These are phyloP conservation scores for Linnemannia zychae DNA, from an alignment of 192 early-diverging fungal species.

Conservation along the genomic window DNA sequence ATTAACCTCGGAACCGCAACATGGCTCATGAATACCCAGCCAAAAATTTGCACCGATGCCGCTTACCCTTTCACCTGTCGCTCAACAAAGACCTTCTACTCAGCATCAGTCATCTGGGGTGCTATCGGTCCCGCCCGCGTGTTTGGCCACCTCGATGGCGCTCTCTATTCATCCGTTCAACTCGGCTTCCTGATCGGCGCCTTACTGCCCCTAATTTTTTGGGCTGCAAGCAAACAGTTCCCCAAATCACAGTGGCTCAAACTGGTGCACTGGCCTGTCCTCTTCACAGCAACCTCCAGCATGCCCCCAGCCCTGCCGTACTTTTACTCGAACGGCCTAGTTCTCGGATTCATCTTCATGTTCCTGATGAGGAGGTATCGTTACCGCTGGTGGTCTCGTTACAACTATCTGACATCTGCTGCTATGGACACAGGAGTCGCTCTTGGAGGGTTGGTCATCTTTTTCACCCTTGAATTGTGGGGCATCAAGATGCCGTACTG, in stretches of 20 bases:
- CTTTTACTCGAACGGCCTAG: slow-evolving; percentile 61
- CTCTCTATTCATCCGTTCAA: slow-evolving; percentile 53
- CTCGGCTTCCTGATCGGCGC: slow-evolving; percentile 66
- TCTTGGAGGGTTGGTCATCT: slow-evolving; percentile 60
- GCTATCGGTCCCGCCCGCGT: slow-evolving; percentile 77
- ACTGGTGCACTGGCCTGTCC: slow-evolving; percentile 68
- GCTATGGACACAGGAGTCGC: slow-evolving; percentile 72
- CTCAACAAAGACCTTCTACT: slow-evolving; percentile 67
- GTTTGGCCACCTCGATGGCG: slow-evolving; percentile 60
- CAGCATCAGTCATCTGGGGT: slow-evolving; percentile 81
- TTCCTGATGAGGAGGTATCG: slow-evolving; percentile 63
- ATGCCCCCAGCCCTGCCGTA: slow-evolving; percentile 65
- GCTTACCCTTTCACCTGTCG: slow-evolving; percentile 64
- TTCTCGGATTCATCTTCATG: slow-evolving; percentile 68
- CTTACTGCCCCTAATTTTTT: slow-evolving; percentile 69
- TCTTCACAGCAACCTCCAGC: slow-evolving; percentile 61
- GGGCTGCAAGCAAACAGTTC: slow-evolving; percentile 61
- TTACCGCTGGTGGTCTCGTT: slow-evolving; percentile 71
- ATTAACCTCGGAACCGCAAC: slow-evolving; percentile 62
- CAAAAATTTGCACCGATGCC: slow-evolving; percentile 57
- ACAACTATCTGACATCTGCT: slow-evolving; percentile 76
- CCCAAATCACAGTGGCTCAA: slow-evolving; percentile 58
- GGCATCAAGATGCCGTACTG: slow-evolving; percentile 28
- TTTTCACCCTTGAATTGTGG: slow-evolving; percentile 42
- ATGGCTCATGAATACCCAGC: slow-evolving; percentile 58